Conservation (phyloP, 2,329 filamentous ascomycete species). For the Didymosphaeria variabile region DNA sequence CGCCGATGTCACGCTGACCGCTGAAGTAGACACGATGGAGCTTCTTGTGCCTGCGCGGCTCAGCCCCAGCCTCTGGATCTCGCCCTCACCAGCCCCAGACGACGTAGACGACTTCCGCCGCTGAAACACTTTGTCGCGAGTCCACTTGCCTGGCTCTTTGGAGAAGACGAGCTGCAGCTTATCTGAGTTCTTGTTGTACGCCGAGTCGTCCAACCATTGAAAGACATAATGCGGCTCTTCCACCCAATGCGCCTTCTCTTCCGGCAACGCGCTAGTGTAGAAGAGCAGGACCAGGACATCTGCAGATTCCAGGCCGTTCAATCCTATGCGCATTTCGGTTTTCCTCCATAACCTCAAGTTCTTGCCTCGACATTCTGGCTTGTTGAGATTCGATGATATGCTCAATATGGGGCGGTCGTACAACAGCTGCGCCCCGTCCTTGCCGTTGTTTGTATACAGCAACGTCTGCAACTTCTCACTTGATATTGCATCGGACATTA, state of each 20-base stretch:
- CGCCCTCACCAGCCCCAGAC: constrained; percentile 5
- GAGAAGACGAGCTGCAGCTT: constrained; percentile 39
- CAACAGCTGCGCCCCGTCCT: constrained; percentile 35
- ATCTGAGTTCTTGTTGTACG: constrained; percentile 32
- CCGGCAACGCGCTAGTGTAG: constrained; percentile 38
- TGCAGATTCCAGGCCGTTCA: constrained; percentile 22
- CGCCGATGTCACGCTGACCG: constrained; percentile 21
- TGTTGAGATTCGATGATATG: constrained; percentile 39
- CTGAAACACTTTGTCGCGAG: constrained; percentile 35
- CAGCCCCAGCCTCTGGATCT: constrained; percentile 8
- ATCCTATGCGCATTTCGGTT: constrained; percentile 29
- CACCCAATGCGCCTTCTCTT: constrained; percentile 44
- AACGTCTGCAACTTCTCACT: constrained; percentile 39
- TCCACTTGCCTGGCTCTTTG: constrained; percentile 39
- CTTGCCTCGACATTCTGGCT: constrained; percentile 40
- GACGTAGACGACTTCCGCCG: constrained; percentile 30
- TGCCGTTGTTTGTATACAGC: constrained; percentile 45
- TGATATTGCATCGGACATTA: constrained; percentile 25
- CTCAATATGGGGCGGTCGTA: constrained; percentile 36
- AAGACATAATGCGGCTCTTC: constrained; percentile 46
- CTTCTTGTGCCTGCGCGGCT: constrained; percentile 21
- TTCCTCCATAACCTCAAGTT: constrained; percentile 42
- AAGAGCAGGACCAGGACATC: constrained; percentile 40
- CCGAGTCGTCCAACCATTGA: constrained; percentile 38
- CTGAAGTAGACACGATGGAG: constrained; percentile 27